Evolutionary conservation across 176 grass and related monocot genomes (phyloP), one percentile per base, ranked within the genome.

Genomic region (Zea mays): DNA sequence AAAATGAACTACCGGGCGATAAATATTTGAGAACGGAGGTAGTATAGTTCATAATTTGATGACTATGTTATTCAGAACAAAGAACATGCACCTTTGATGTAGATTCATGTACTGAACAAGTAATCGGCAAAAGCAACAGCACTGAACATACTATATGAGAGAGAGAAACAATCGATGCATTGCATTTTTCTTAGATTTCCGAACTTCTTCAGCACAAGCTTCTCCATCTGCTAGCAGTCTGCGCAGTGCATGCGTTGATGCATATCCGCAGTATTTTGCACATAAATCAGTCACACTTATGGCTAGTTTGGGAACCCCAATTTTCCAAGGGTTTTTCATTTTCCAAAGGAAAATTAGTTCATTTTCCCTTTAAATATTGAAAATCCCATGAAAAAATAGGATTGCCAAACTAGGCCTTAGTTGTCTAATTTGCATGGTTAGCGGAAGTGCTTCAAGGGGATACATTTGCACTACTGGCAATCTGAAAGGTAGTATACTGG

Each of bases 191-290:
- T 73, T 46, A 38, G 7, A 59, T 65, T 50, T 63, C 44, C 72
- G 57, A 56, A 51, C 15, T 64, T 63, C 7, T 62, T 78, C 46
- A 55, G 73, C 69, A 36, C 33, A 62, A 70, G 34, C 8, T 48
- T n/a, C 12, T 34, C 5, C 54, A 62, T 20, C 17, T 69, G 8
- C 17, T 41, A 7, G 42, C 33, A 45, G 17, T 58, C 11, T 11
- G 17, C 15, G 9, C 72, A 34, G 7, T 50, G 17, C 13, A n/a
- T n/a, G n/a, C n/a, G n/a, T n/a, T n/a, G n/a, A 61, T 34, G 34
- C 45, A 34, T 61, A 70, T 62, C 8, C 5, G 0, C 35, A 52
- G n/a, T 38, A 67, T 43, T 33, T 82, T 44, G 6, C 33, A 15
- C 0, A 57, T 15, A 44, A 1, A 17, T 5, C 4, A 16, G 2